A percentile compares a stretch with the other conserved stretches of the same genome.
Conservation (phyloP, 2,329 filamentous ascomycete species). For the Gremmenia infestans region DNA sequence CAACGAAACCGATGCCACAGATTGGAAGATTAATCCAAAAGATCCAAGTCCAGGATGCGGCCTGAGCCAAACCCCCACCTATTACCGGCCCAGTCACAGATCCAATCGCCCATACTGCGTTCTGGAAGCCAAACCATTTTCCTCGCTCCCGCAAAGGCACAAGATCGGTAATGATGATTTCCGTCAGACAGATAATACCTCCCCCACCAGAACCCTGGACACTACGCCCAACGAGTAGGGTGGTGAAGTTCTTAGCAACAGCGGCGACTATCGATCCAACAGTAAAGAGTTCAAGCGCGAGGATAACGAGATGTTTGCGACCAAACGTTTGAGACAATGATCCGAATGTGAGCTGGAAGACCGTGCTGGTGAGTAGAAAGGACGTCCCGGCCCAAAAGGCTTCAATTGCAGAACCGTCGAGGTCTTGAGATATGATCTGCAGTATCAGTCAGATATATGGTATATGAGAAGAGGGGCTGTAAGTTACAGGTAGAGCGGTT, state of each 20-base stretch:
- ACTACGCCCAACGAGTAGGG: constrained; percentile 30
- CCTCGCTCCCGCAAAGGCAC: constrained; percentile 37
- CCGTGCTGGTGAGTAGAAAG: constrained; percentile 59
- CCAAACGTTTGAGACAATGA: constrained; percentile 15
- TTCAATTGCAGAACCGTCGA: constrained; percentile 38
- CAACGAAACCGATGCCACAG: not conserved
- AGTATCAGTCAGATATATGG: not conserved
- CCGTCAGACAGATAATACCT: constrained; percentile 40
- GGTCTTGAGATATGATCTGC: constrained; percentile 5
- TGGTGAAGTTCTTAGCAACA: constrained; percentile 20
- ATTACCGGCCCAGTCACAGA: constrained; percentile 31
- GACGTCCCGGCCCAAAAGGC: constrained; percentile 67
- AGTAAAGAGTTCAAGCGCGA: constrained; percentile 9
- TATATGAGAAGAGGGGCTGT: not conserved
- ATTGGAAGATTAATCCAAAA: constrained; percentile 41
- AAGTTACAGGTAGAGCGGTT: not conserved
- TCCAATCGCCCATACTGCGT: constrained; percentile 21
- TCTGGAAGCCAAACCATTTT: constrained; percentile 28
- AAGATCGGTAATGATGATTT: constrained; percentile 40
- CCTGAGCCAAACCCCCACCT: constrained; percentile 25
- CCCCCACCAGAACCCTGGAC: constrained; percentile 46
- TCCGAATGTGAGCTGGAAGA: constrained; percentile 43
- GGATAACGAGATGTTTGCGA: constrained; percentile 10
- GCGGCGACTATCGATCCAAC: constrained; percentile 26
- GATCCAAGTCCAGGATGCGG: constrained; percentile 51